Evolutionary conservation across 2,329 filamentous ascomycete species (phyloP).

Genomic region (Aspergillus brasiliensis): DNA sequence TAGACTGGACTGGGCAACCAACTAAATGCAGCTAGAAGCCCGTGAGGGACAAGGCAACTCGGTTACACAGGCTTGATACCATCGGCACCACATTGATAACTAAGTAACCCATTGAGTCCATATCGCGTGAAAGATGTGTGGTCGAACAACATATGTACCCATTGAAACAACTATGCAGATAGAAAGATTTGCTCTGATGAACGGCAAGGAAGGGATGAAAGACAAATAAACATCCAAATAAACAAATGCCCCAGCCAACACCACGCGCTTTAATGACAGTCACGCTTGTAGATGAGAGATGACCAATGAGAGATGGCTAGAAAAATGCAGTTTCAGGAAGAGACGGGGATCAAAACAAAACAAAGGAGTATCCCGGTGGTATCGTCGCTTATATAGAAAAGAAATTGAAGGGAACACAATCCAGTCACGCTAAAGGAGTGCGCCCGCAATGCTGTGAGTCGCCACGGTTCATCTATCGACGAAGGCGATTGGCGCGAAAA

Average conservation of each 20-base stretch:
- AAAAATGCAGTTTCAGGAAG: background rate
- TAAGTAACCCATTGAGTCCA: too few relatives aligned
- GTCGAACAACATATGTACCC: background rate
- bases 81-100: background rate
- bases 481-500: conserved; percentile 22
- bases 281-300: conserved; percentile 17
- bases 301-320: background rate
- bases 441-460: background rate
- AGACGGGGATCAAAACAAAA: background rate
- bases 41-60: too few relatives aligned
- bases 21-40: too few relatives aligned
- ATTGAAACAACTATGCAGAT: background rate
- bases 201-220: background rate
- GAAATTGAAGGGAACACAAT: background rate
- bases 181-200: background rate
- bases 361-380: conserved; percentile 8
- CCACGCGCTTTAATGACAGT: conserved; percentile 25
- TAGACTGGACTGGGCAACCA: background rate
- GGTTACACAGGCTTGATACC: background rate
- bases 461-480: background rate
- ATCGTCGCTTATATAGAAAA: conserved; percentile 10
- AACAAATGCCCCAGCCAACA: conserved; percentile 22
- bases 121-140: too few relatives aligned
- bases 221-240: background rate
- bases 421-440: conserved; percentile 3